Evolutionary conservation across 768 basidiomycete genomes (phyloP), one percentile per base, ranked within the genome.

Genomic region (Leccinum boreale): DNA sequence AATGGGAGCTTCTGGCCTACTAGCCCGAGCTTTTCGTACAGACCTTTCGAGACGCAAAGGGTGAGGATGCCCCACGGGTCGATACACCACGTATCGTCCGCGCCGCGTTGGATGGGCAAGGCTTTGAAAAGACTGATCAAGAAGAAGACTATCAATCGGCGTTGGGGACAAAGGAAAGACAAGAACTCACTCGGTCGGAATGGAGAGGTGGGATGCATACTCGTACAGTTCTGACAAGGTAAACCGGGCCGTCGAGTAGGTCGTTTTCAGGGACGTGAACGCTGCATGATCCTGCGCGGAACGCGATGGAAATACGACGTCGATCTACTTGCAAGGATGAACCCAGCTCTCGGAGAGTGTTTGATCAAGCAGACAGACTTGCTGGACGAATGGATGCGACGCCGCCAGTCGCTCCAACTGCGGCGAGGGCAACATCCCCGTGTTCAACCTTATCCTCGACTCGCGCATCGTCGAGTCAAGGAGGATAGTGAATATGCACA

Each of bases 51-150:
- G 5, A 85, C 75, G 24, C 75, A 81, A 19, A 89, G 67, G 0
- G 84, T 84, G 58, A 90, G 69, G 46, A 84, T 62, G 4, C 85
- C 84, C 17, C 85, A 80, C 3, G 78, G 75, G 63, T 90, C 87
- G 55, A 89, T 75, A 64, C 85, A 87, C 89, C 90, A 91, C 2
- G 77, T 78, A 58, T 89, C 87, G 29, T 84, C 81, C 5, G 66
- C 62, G 24, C 67, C 64, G 24, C 70, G 62, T 4, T 66, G 57
- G 57, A 68, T 48, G 9, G 68, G 65, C 28, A 81, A 57, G 39
- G 77, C 72, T 29, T 77, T 70, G 44, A 81, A 62, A 4, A 65
- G 62, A 28, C 81, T 83, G 49, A 35, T 58, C 35, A 23, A 46
- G 26, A 49, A 29, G 49, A 23, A n/a, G 26, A 26, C 14, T 4